phyloP scores from a whole-genome alignment of 2,329 filamentous ascomycete genomes.

The Dactylellina cionopaga region DNA sequence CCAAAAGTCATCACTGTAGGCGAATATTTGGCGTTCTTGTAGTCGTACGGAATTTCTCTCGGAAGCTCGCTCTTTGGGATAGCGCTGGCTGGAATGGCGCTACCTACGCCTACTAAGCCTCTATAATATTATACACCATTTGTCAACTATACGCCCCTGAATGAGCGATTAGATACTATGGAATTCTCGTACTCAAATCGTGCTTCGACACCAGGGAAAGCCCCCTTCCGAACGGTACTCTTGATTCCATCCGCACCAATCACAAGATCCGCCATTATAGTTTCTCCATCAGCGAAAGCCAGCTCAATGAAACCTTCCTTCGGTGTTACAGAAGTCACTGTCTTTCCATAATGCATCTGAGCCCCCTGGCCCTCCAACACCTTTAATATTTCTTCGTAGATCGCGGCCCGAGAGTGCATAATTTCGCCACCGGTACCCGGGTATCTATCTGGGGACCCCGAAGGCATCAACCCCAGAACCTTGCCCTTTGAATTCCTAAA shows the following conservation, averaged over 20 bases:
- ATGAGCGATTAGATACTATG: not conserved
- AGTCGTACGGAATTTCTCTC: conserved; percentile 44
- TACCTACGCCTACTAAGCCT: conserved; percentile 38
- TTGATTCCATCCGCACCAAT: conserved; percentile 51
- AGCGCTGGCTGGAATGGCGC: conserved; percentile 23
- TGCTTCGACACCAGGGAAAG: conserved; percentile 36
- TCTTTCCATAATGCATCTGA: conserved; percentile 45
- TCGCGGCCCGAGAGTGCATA: conserved; percentile 40
- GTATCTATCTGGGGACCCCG: conserved; percentile 42
- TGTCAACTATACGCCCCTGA: not conserved
- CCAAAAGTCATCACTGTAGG: conserved; percentile 50
- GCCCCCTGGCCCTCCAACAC: conserved; percentile 37
- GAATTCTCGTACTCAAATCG: conserved; percentile 33
- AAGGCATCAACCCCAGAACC: conserved; percentile 43
- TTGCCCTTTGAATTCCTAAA: conserved; percentile 38
- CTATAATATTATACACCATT: not conserved
- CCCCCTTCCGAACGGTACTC: conserved; percentile 34
- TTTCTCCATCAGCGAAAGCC: conserved; percentile 34
- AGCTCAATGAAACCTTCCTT: conserved; percentile 32
- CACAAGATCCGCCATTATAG: conserved; percentile 33
- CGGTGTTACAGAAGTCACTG: conserved; percentile 13
- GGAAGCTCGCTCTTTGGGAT: conserved; percentile 41
- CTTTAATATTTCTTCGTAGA: conserved; percentile 45
- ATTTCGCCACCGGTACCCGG: conserved; percentile 45
- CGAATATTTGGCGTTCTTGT: conserved; percentile 38